Conservation (phyloP, 306 rosid genomes). For the Begonia fuchsioides region DNA sequence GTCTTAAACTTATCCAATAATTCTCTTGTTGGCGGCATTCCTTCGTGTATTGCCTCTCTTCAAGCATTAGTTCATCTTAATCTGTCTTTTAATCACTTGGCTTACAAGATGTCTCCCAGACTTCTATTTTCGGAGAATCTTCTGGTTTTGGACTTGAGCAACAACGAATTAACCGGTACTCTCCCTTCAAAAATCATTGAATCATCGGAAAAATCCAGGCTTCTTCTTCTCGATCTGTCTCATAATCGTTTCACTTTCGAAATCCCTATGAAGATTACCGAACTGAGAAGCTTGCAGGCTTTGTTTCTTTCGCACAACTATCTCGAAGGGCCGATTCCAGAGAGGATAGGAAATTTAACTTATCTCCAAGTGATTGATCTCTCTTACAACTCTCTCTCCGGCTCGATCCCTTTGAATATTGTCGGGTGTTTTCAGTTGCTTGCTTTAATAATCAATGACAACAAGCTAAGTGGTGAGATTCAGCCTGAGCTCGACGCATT, state of each 20-base stretch:
- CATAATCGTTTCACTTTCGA: constrained; percentile 78
- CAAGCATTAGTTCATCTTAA: constrained; percentile 57
- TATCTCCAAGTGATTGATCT: constrained; percentile 96
- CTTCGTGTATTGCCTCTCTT: constrained; percentile 76
- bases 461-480: constrained; percentile 88
- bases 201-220: constrained; percentile 78
- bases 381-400: constrained; percentile 76
- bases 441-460: constrained; percentile 72
- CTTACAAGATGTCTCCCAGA: constrained; percentile 60
- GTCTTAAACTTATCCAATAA: constrained; percentile 69
- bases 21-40: constrained; percentile 71
- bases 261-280: constrained; percentile 81
- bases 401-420: constrained; percentile 75
- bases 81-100: constrained; percentile 66
- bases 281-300: constrained; percentile 92
- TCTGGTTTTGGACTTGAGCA: constrained; percentile 84
- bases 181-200: constrained; percentile 68
- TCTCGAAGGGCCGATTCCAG: constrained; percentile 86
- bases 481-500: constrained; percentile 96
- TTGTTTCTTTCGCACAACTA: constrained; percentile 83
- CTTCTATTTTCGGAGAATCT: constrained; percentile 79
- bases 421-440: constrained; percentile 97
- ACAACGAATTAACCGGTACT: constrained; percentile 73
- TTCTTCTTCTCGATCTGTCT: constrained; percentile 88
- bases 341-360: constrained; percentile 80